phyloP scores from a whole-genome alignment of 2,329 filamentous ascomycete species.

The Claviceps sp. region DNA sequence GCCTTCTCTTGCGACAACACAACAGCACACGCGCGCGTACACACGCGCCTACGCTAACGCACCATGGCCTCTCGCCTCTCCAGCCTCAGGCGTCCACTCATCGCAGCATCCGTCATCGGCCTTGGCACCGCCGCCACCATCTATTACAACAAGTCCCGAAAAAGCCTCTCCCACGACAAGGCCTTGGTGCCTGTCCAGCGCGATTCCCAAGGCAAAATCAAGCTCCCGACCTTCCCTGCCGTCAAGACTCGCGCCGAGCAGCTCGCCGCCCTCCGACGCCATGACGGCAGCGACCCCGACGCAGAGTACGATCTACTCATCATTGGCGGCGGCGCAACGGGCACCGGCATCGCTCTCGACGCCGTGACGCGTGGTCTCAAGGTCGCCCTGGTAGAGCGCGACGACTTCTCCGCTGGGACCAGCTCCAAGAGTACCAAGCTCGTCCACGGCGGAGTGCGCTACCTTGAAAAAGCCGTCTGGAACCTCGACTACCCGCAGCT shows the following conservation, averaged over 20 bases:
- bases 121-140: constrained; percentile 18
- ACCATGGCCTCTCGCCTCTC: constrained; percentile 23
- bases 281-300: constrained; percentile 15
- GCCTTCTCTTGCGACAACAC: background rate
- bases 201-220: constrained; percentile 22
- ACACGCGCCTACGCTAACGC: background rate
- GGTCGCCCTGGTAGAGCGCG: constrained; percentile 69
- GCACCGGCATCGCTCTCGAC: constrained; percentile 68
- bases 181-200: constrained; percentile 22
- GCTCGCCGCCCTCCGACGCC: constrained; percentile 25
- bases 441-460: constrained; percentile 73
- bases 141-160: constrained; percentile 17
- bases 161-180: constrained; percentile 18
- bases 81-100: constrained; percentile 21
- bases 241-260: constrained; percentile 23
- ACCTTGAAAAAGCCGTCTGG: constrained; percentile 77
- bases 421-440: constrained; percentile 82
- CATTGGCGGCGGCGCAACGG: constrained; percentile 69
- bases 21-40: background rate
- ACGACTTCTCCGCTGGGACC: constrained; percentile 71
- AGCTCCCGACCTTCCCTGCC: constrained; percentile 23
- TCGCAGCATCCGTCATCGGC: constrained; percentile 15
- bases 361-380: constrained; percentile 66
- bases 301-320: constrained; percentile 60
- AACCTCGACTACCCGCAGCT: constrained; percentile 78